Percentiles rank a stretch among this genome's conserved stretches.
Evolutionary conservation across 768 basidiomycete species (phyloP).

Genomic region (Rhodosporidiobolus sp.): DNA sequence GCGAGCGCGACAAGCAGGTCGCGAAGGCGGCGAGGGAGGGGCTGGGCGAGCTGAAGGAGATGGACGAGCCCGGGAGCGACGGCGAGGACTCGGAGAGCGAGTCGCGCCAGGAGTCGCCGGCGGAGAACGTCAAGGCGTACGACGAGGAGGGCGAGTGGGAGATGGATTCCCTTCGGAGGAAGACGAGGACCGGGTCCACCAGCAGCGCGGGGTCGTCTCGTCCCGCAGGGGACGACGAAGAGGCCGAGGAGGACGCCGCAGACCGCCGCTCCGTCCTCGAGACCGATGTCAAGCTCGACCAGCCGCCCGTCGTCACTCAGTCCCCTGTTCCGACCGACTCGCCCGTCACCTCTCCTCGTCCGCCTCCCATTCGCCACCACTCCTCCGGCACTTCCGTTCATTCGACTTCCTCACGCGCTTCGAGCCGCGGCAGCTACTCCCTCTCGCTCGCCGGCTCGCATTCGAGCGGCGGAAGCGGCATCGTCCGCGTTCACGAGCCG

Average conservation of each 20-base stretch:
- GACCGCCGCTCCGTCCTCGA: neutral
- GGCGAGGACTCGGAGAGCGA: neutral
- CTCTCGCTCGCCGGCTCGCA: neutral
- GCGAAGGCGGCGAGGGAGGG: neutral
- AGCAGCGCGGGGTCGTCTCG: neutral
- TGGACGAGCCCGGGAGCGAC: neutral
- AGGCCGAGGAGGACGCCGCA: neutral
- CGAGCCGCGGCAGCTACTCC: neutral
- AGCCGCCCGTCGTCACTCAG: neutral
- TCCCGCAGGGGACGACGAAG: neutral
- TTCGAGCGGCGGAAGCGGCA: neutral
- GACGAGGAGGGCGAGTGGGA: neutral
- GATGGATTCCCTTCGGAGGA: neutral
- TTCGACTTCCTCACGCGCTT: neutral
- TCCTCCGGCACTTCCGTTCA: too few species aligned
- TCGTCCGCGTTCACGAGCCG: neutral
- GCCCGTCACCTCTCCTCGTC: neutral
- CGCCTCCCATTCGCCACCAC: too few species aligned
- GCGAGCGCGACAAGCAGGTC: neutral
- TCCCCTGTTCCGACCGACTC: neutral
- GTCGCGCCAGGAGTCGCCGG: neutral
- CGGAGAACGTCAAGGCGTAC: too few species aligned
- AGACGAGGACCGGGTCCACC: constrained; percentile 5
- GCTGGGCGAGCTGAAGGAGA: neutral
- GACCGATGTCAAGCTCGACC: neutral